A percentile compares a stretch with the other conserved stretches of the same genome.
Evolutionary conservation across 352 stramenopile genomes (phyloP).

Genomic region (Globisporangium abappressorium): DNA sequence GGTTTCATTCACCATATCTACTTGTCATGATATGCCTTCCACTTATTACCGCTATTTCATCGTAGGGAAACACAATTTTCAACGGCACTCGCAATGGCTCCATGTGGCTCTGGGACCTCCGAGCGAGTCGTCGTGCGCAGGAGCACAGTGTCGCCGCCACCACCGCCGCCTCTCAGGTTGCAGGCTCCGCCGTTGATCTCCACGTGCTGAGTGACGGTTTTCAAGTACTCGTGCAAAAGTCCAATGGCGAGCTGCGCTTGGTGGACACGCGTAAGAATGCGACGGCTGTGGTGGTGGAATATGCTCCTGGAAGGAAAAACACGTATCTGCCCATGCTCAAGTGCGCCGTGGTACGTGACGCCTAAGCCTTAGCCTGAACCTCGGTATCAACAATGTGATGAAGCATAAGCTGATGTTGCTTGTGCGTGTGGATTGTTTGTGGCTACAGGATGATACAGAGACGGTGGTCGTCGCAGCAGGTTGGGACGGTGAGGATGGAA

Average conservation of each 20-base stretch:
- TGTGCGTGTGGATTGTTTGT: not conserved
- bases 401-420: not conserved
- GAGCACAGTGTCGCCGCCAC: conserved; percentile 15
- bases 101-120: conserved; percentile 53
- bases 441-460: conserved; percentile 25
- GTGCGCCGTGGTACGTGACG: conserved; percentile 28
- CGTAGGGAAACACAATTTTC: conserved; percentile 35
- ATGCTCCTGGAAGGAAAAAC: conserved; percentile 22
- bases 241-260: conserved; percentile 39
- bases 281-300: conserved; percentile 31
- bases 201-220: conserved; percentile 39
- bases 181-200: conserved; percentile 31
- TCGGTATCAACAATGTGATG: not conserved
- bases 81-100: conserved; percentile 48
- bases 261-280: conserved; percentile 45
- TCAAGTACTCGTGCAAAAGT: conserved; percentile 40
- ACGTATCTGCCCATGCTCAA: conserved; percentile 29
- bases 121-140: conserved; percentile 17
- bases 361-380: not conserved
- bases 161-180: conserved; percentile 17
- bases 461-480: conserved; percentile 33
- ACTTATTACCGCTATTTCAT: not conserved
- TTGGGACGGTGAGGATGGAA: conserved; percentile 11
- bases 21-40: not conserved
- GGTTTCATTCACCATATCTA: not conserved